These are phyloP conservation scores for Wallacemonas sp. DNA, from an alignment of 208 protist genomes.

Conservation along the genomic window DNA sequence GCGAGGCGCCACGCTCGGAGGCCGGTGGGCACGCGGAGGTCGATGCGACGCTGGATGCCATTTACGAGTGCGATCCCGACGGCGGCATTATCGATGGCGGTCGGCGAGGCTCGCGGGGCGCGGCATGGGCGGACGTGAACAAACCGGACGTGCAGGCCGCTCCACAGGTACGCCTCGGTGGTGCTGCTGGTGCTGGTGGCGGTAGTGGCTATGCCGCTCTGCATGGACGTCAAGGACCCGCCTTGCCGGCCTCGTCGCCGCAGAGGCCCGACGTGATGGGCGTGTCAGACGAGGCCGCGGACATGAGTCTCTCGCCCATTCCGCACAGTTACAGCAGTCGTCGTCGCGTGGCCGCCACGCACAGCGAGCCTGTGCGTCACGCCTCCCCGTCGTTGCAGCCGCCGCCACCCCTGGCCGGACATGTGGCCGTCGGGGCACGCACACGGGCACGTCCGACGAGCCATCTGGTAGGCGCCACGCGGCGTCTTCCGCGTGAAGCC, in stretches of 20 bases:
- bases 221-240: neutral
- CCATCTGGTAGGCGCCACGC: neutral
- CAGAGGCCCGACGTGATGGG: too few species aligned
- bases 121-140: too few species aligned
- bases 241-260: too few species aligned
- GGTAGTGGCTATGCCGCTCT: neutral
- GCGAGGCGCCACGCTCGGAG: too few species aligned
- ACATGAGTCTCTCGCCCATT: conserved; percentile 42
- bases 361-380: neutral
- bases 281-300: conserved; percentile 1
- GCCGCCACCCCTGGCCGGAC: conserved; percentile 2
- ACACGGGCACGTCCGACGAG: neutral
- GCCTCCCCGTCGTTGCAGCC: conserved; percentile 2
- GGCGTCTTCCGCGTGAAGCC: neutral
- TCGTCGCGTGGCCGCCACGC: neutral
- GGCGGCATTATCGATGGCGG: conserved; percentile 2
- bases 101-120: too few species aligned
- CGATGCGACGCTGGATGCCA: conserved; percentile 32
- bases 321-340: conserved; percentile 4
- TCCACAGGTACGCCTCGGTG: too few species aligned
- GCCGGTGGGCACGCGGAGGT: too few species aligned
- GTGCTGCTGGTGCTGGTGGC: conserved; percentile 11
- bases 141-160: too few species aligned
- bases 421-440: neutral
- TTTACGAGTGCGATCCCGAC: conserved; percentile 23